These are phyloP conservation scores for Tricholoma flavovirens DNA, from an alignment of 768 basidiomycete species.

Conservation along the genomic window DNA sequence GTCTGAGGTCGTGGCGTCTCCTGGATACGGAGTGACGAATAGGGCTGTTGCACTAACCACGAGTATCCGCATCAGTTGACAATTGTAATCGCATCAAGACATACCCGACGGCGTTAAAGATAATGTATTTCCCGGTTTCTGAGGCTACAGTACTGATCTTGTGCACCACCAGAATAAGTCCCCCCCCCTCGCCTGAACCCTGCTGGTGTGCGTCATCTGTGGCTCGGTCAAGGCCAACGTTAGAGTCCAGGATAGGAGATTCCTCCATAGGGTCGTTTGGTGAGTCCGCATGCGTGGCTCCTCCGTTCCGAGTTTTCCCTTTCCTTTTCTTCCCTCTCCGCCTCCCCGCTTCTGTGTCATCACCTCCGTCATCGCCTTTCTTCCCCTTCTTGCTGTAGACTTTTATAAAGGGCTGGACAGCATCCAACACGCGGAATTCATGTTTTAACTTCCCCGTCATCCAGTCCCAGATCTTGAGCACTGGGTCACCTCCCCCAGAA, in stretches of 20 bases:
- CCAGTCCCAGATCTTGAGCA: conserved; percentile 79
- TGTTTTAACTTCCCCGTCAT: conserved; percentile 49
- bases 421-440: conserved; percentile 45
- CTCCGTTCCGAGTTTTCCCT: conserved; percentile 9
- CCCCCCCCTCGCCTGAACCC: conserved; percentile 13
- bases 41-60: conserved; percentile 58
- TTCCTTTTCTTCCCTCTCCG: conserved; percentile 15
- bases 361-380: conserved; percentile 29
- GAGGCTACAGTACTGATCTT: conserved; percentile 46
- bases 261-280: neutral
- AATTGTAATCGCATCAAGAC: conserved; percentile 17
- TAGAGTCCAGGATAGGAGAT: neutral
- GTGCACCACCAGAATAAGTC: conserved; percentile 50
- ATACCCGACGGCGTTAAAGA: conserved; percentile 75
- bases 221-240: conserved; percentile 6
- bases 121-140: conserved; percentile 31
- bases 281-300: neutral
- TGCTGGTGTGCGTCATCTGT: conserved; percentile 5
- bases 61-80: neutral
- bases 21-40: conserved; percentile 39
- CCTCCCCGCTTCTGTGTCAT: conserved; percentile 13
- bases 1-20: conserved; percentile 11
- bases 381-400: conserved; percentile 31
- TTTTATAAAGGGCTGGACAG: conserved; percentile 45
- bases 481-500: conserved; percentile 84